A percentile compares a stretch with the other conserved stretches of the same genome.
Conservation (phyloP, 257 asterid species). For the Vinca minor region DNA sequence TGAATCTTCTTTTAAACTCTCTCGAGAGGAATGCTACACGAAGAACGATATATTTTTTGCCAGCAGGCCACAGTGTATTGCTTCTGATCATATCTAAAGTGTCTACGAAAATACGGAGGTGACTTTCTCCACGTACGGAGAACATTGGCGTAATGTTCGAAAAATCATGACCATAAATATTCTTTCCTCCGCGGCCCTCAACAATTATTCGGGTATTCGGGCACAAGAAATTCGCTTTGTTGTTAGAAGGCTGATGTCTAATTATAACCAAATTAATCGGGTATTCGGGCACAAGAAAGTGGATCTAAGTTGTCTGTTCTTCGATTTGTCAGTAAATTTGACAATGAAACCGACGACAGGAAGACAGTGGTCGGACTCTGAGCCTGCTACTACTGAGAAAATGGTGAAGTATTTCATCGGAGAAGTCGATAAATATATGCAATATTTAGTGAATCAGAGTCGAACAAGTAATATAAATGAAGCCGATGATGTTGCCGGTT, state of each 20-base stretch:
- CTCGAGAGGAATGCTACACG: slow-evolving; percentile 48
- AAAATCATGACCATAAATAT: slow-evolving; percentile 36
- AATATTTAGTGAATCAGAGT: not conserved
- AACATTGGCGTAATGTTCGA: slow-evolving; percentile 58
- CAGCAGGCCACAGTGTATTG: slow-evolving; percentile 40
- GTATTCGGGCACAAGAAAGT: no score
- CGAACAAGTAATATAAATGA: no score
- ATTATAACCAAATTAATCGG: no score
- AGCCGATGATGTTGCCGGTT: no score
- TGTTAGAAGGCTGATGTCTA: slow-evolving; percentile 17
- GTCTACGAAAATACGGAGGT: slow-evolving; percentile 41
- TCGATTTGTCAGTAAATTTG: no score
- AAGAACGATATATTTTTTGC: slow-evolving; percentile 53
- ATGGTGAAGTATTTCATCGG: no score
- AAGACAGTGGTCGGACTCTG: no score
- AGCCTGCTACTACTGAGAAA: slow-evolving; percentile 7
- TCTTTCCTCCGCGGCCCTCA: slow-evolving; percentile 24
- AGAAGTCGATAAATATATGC: slow-evolving; percentile 12
- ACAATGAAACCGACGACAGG: no score
- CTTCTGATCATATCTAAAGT: slow-evolving; percentile 35
- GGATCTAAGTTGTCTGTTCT: no score
- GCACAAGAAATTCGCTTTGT: slow-evolving; percentile 29
- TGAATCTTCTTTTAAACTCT: no score
- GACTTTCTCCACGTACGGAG: slow-evolving; percentile 49
- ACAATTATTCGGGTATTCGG: slow-evolving; percentile 27